Conservation (phyloP, 2,329 filamentous ascomycete genomes). For the Geoglossum cookeanum region DNA sequence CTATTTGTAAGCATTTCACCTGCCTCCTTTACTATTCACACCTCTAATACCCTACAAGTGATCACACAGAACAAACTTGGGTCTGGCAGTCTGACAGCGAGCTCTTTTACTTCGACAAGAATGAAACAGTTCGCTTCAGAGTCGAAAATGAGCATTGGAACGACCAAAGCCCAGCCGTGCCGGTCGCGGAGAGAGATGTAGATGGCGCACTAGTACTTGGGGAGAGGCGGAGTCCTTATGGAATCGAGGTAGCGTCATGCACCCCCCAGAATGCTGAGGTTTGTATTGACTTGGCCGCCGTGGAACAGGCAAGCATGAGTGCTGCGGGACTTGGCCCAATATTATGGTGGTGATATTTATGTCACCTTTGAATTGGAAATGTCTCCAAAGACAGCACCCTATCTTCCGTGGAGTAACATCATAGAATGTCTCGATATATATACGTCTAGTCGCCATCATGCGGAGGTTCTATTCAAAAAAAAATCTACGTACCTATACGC, state of each 20-base stretch:
- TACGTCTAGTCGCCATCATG: too few species aligned
- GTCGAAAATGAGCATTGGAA: constrained; percentile 81
- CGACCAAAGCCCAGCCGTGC: constrained; percentile 60
- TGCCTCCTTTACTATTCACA: not conserved
- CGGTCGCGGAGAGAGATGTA: constrained; percentile 20
- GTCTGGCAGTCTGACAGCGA: constrained; percentile 59
- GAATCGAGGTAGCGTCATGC: constrained; percentile 21
- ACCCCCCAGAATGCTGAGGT: not conserved
- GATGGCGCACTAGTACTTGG: not conserved
- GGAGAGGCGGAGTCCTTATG: constrained; percentile 18
- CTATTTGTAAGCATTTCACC: constrained; percentile 40
- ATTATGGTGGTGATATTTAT: constrained; percentile 23
- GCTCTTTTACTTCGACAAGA: constrained; percentile 70
- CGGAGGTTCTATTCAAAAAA: not conserved
- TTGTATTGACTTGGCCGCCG: constrained; percentile 1
- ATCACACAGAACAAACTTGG: constrained; percentile 61
- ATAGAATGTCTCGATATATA: not conserved
- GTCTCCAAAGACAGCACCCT: too few species aligned
- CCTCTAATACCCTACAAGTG: constrained; percentile 25
- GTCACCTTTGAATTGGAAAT: too few species aligned
- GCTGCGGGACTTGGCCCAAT: constrained; percentile 26
- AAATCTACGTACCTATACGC: not conserved
- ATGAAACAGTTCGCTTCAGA: constrained; percentile 73
- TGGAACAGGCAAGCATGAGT: constrained; percentile 24
- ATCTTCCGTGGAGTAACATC: too few species aligned